phyloP scores from a whole-genome alignment of 805 yeast species.

The Cyberlindnera mrakii region DNA sequence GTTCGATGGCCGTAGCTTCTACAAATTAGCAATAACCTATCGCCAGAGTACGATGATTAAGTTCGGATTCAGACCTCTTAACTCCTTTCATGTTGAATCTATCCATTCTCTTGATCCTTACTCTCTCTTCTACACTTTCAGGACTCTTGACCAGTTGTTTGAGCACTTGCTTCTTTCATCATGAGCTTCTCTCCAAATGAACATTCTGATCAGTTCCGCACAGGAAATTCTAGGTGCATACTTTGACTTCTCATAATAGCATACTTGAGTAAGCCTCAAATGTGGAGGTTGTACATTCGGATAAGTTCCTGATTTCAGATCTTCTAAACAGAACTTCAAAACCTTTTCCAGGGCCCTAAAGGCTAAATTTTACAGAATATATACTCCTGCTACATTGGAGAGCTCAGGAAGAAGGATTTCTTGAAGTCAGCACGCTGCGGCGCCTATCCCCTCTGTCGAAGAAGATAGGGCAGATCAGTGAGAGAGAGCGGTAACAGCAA shows the following conservation, averaged over 20 bases:
- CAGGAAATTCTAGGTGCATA: conserved; percentile 35
- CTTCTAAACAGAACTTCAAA: conserved; percentile 59
- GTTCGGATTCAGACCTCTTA: neutral
- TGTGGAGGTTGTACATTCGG: conserved; percentile 50
- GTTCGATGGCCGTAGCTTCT: neutral
- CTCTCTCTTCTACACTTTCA: neutral
- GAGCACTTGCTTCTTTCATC: too few relatives aligned
- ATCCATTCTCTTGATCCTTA: conserved; percentile 6
- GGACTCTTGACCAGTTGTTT: too few relatives aligned
- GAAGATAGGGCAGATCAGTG: too few relatives aligned
- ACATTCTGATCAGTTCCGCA: too few relatives aligned
- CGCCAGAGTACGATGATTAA: too few relatives aligned
- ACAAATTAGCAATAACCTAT: neutral
- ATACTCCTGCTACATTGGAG: conserved; percentile 67
- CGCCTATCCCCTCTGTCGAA: too few relatives aligned
- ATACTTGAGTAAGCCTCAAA: conserved; percentile 44
- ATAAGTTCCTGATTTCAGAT: conserved; percentile 30
- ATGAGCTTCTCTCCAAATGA: too few relatives aligned
- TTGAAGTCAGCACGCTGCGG: conserved; percentile 64
- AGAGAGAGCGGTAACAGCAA: too few relatives aligned
- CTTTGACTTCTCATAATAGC: conserved; percentile 26
- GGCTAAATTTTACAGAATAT: conserved; percentile 58
- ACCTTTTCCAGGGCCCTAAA: too few relatives aligned
- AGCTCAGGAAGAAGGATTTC: conserved; percentile 64
- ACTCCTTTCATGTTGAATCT: conserved; percentile 4